Base-by-base conservation (phyloP, 2,329 filamentous ascomycete genomes). In the Exophiala xenobiotica region DNA sequence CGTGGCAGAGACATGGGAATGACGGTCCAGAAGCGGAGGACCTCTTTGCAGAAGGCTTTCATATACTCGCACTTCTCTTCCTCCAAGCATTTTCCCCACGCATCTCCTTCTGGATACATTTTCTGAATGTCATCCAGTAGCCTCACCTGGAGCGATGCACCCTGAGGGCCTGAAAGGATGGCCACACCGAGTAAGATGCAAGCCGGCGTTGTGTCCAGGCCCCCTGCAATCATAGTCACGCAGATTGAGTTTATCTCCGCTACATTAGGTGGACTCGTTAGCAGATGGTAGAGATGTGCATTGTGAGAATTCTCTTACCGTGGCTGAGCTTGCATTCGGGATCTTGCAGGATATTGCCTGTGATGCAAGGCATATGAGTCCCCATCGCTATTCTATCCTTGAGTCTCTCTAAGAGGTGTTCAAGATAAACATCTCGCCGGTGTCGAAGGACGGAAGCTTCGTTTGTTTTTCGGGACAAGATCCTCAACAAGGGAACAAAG, bases 151-250 rank as follows among this genome's bases (percentile, higher is more conserved):
- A 91, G 84, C 3, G 76, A 74, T 59, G 87, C 84, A 9, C 88
- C 87, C 6, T 83, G 73, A 0, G 77, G 68, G 0, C 80, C 83
- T 16, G 85, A 79, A 3, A 92, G 78, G 59, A 87, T 88, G 3
- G 85, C 88, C 40, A 92, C 81, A 8, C 84, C 84, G 83, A 89
- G 88, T 62, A 90, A 84, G 3, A 92, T 70, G 55, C 90, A 91
- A 6, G 83, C 86, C 0, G 88, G 86, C 1, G 92, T 84, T 0
- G 88, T 92, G 64, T 92, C 88, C 11, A 92, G 78, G n/a, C 88
- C 88, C 0, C 87, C 88, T 1, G 85, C 87, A 0, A 92, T 85
- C 81, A 92, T 90, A 16, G 87, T 90, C 14, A 92, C 70, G 65
- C 87, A 88, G 58, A 92, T 88, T 2, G 86, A 88, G 68, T 86